Percentiles rank a stretch among this genome's conserved stretches.
These are phyloP conservation scores for Talaromyces proteolyticus DNA, from an alignment of 495 filamentous ascomycete species.

Conservation along the genomic window DNA sequence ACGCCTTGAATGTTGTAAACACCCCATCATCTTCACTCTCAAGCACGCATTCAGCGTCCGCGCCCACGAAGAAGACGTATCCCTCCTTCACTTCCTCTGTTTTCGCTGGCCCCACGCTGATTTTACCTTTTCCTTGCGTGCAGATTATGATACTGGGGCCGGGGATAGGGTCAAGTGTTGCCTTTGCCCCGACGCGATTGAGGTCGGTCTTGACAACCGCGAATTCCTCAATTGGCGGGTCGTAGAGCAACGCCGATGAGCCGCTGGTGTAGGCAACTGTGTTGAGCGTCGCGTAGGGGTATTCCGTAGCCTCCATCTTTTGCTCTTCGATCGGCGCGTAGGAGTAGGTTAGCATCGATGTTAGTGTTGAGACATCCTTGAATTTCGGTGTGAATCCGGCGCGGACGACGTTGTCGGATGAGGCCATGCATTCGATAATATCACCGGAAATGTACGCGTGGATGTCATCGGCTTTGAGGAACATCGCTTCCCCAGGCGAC, in stretches of 20 bases:
- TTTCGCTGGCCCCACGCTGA: constrained; percentile 71
- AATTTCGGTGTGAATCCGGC: constrained; percentile 98
- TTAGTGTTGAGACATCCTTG: constrained; percentile 91
- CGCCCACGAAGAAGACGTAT: constrained; percentile 89
- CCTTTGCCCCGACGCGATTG: constrained; percentile 64
- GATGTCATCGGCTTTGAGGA: constrained; percentile 91
- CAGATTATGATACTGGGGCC: constrained; percentile 93
- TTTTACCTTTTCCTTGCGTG: constrained; percentile 71
- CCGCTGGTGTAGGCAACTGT: constrained; percentile 68
- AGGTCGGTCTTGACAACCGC: constrained; percentile 79
- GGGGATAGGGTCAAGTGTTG: constrained; percentile 76
- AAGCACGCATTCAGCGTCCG: constrained; percentile 76
- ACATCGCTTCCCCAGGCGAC: constrained; percentile 86
- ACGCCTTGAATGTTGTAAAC: constrained; percentile 91
- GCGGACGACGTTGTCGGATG: constrained; percentile 94
- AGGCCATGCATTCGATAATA: constrained; percentile 98
- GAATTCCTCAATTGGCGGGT: constrained; percentile 97
- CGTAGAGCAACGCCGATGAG: constrained; percentile 68
- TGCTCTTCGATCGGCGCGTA: constrained; percentile 92
- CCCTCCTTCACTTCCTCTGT: constrained; percentile 70
- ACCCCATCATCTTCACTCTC: constrained; percentile 57
- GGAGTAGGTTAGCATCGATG: constrained; percentile 86
- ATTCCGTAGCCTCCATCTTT: constrained; percentile 81
- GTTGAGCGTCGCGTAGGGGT: constrained; percentile 77
- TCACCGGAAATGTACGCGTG: constrained; percentile 95